Evolutionary conservation across 768 basidiomycete genomes (phyloP).

Genomic region (Mycena haematopus): DNA sequence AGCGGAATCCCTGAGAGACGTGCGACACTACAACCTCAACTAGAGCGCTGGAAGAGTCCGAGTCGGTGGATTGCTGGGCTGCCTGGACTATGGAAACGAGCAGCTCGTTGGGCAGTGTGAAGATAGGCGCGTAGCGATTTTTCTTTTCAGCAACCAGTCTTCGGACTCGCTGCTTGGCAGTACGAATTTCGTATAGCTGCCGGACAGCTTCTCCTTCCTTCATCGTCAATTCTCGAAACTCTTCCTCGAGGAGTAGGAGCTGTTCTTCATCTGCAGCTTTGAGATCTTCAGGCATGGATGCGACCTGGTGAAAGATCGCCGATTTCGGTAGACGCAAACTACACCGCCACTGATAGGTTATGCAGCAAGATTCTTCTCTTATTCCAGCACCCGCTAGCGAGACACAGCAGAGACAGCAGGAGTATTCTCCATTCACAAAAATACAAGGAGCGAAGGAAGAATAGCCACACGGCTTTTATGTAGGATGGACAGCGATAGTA

Average conservation of each 20-base stretch:
- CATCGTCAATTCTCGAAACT: slow-evolving; percentile 12
- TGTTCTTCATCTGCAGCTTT: slow-evolving; percentile 10
- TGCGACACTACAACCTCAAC: slow-evolving; percentile 14
- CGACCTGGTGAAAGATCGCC: neutral
- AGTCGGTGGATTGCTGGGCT: slow-evolving; percentile 3
- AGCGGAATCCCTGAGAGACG: slow-evolving; percentile 15
- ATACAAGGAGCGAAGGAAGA: too few species aligned
- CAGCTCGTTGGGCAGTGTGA: slow-evolving; percentile 18
- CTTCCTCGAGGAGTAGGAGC: slow-evolving; percentile 8
- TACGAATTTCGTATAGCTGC: slow-evolving; percentile 10
- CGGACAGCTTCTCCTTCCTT: slow-evolving; percentile 6
- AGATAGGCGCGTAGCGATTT: slow-evolving; percentile 15
- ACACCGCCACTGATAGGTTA: too few species aligned
- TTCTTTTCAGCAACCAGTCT: slow-evolving; percentile 16
- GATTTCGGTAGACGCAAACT: too few species aligned
- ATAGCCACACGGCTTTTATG: neutral
- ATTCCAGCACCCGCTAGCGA: too few species aligned
- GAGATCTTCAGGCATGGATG: slow-evolving; percentile 6
- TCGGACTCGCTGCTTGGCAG: slow-evolving; percentile 13
- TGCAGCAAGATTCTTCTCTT: too few species aligned
- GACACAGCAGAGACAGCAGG: too few species aligned
- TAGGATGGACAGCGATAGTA: slow-evolving; percentile 15
- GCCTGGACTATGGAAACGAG: slow-evolving; percentile 13
- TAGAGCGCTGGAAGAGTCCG: neutral
- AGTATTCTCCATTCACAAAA: too few species aligned